phyloP scores from a whole-genome alignment of 2,329 filamentous ascomycete genomes.

The Aspergillus vadensis region DNA sequence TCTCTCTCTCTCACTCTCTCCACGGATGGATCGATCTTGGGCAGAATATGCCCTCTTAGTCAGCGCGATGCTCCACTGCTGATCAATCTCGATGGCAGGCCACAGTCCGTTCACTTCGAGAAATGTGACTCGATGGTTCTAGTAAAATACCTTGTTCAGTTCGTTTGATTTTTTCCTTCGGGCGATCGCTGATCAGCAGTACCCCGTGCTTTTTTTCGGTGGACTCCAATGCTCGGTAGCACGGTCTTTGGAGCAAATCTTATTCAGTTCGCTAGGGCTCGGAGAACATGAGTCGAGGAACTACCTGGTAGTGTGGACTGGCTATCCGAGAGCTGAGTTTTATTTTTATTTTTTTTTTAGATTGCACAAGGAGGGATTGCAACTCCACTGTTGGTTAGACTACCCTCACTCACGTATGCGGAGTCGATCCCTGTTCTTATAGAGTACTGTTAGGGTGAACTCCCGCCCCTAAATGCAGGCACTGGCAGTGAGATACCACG shows the following conservation, averaged over 20 bases:
- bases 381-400: background rate
- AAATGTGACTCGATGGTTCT: background rate
- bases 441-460: background rate
- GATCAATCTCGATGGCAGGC: background rate
- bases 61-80: background rate
- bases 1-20: background rate
- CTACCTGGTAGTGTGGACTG: background rate
- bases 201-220: slow-evolving; percentile 9
- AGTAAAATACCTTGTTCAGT: background rate
- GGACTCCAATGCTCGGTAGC: background rate
- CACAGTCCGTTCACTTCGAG: background rate
- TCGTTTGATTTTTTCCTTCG: background rate
- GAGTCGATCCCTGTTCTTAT: background rate
- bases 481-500: background rate
- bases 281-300: background rate
- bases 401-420: background rate
- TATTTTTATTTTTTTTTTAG: background rate
- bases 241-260: background rate
- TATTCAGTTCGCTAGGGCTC: background rate
- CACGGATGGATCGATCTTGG: slow-evolving; percentile 1
- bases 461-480: background rate
- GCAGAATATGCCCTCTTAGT: slow-evolving; percentile 3
- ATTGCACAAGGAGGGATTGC: background rate
- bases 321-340: background rate
- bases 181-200: slow-evolving; percentile 8